Conservation (phyloP, 495 filamentous ascomycete species). For the Trichocladium antarcticum region DNA sequence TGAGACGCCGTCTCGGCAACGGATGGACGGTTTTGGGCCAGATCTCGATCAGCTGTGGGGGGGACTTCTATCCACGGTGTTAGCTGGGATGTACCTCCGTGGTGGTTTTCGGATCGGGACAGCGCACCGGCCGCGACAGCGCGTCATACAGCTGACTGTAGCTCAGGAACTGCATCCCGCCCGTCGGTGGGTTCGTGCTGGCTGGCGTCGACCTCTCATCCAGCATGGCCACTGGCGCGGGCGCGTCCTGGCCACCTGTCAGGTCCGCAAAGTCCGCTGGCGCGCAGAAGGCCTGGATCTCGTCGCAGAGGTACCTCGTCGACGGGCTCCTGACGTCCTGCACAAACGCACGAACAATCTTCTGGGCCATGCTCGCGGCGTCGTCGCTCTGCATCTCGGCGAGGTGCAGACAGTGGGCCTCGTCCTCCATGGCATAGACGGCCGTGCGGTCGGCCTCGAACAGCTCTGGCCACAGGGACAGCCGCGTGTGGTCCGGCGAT, state of each 20-base stretch:
- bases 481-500: not conserved
- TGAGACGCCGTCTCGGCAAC: not conserved
- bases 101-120: not conserved
- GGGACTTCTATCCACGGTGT: not conserved
- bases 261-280: not conserved
- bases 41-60: conserved; percentile 1
- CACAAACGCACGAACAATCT: conserved; percentile 6
- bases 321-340: conserved; percentile 1
- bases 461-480: conserved; percentile 3
- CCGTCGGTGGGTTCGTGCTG: not conserved
- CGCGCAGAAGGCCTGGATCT: conserved; percentile 11
- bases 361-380: not conserved
- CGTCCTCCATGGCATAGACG: not conserved
- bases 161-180: conserved; percentile 1
- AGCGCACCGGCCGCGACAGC: not conserved
- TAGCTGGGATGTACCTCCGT: not conserved
- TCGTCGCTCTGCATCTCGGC: conserved; percentile 4
- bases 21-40: not conserved
- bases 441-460: not conserved
- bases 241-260: not conserved
- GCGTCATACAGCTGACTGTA: conserved; percentile 4
- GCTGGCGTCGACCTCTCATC: not conserved
- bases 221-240: conserved; percentile 5
- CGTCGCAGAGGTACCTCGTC: conserved; percentile 9
- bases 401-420: conserved; percentile 2